Evolutionary conservation across 2,329 filamentous ascomycete genomes (phyloP).

Genomic region (Pseudocercospora macadamiae): DNA sequence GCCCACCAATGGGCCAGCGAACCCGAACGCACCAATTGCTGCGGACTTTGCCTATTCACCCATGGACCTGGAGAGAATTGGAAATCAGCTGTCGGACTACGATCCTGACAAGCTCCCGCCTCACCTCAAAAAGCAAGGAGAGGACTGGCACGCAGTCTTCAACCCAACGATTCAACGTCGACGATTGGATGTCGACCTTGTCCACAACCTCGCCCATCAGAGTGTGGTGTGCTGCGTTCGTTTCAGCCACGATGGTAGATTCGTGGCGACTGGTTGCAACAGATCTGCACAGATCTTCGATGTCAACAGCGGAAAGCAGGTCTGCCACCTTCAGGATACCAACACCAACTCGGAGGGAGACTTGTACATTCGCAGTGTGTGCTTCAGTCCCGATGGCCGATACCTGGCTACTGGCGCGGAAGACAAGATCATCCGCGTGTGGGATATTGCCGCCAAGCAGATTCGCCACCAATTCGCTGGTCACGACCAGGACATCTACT

Average conservation of each 20-base stretch:
- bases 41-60: slow-evolving; percentile 37
- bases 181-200: slow-evolving; percentile 86
- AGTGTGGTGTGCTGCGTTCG: slow-evolving; percentile 98
- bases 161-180: slow-evolving; percentile 83
- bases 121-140: slow-evolving; percentile 83
- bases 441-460: slow-evolving; percentile 82
- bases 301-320: slow-evolving; percentile 80
- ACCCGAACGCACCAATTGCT: slow-evolving; percentile 34
- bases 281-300: slow-evolving; percentile 99
- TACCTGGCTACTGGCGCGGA: slow-evolving; percentile 95
- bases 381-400: slow-evolving; percentile 95
- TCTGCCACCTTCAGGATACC: slow-evolving; percentile 88
- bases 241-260: slow-evolving; percentile 94
- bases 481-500: slow-evolving; percentile 98
- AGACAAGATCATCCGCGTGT: slow-evolving; percentile 95
- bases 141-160: slow-evolving; percentile 97
- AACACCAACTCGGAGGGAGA: slow-evolving; percentile 85
- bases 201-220: slow-evolving; percentile 90
- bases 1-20: slow-evolving; percentile 34
- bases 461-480: slow-evolving; percentile 95
- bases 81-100: slow-evolving; percentile 79
- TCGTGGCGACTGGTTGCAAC: slow-evolving; percentile 95
- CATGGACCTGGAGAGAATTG: slow-evolving; percentile 52
- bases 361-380: slow-evolving; percentile 95
- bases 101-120: slow-evolving; percentile 83